phyloP scores from a whole-genome alignment of 352 stramenopile species.

The Phytophthora crassamura region DNA sequence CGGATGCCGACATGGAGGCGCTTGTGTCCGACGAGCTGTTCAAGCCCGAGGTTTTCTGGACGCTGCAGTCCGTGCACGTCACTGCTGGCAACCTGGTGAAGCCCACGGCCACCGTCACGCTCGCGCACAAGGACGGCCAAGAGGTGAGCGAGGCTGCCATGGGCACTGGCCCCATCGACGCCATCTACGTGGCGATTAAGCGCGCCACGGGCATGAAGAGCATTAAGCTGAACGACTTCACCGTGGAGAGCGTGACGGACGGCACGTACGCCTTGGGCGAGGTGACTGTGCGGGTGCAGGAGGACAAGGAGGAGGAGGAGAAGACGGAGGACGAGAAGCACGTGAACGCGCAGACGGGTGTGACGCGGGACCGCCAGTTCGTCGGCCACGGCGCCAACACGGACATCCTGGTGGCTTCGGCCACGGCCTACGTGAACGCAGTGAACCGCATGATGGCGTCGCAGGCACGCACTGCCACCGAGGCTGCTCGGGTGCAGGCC shows the following conservation, averaged over 20 bases:
- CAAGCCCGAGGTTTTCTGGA: conserved; percentile 91
- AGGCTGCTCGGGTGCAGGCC: conserved; percentile 43
- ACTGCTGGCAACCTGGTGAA: conserved; percentile 92
- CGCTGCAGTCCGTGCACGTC: conserved; percentile 89
- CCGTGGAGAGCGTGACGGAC: conserved; percentile 89
- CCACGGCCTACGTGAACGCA: conserved; percentile 89
- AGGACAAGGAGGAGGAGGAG: conserved; percentile 60
- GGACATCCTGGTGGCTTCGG: conserved; percentile 89
- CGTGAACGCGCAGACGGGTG: conserved; percentile 89
- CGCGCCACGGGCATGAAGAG: conserved; percentile 80
- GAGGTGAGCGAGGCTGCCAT: conserved; percentile 91
- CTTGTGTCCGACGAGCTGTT: conserved; percentile 92
- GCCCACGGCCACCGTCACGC: conserved; percentile 89
- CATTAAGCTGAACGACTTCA: conserved; percentile 90
- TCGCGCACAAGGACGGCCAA: conserved; percentile 88
- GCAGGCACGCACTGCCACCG: conserved; percentile 51
- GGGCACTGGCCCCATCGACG: conserved; percentile 87
- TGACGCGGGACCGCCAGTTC: conserved; percentile 84
- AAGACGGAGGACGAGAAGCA: conserved; percentile 64
- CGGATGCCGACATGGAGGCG: conserved; percentile 91
- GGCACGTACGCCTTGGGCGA: conserved; percentile 88
- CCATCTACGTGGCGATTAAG: conserved; percentile 89
- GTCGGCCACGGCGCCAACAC: conserved; percentile 91
- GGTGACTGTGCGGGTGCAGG: conserved; percentile 86
- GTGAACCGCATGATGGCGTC: conserved; percentile 87